These are phyloP conservation scores for Craterostigma plantagineum DNA, from an alignment of 257 asterid genomes.

Conservation along the genomic window DNA sequence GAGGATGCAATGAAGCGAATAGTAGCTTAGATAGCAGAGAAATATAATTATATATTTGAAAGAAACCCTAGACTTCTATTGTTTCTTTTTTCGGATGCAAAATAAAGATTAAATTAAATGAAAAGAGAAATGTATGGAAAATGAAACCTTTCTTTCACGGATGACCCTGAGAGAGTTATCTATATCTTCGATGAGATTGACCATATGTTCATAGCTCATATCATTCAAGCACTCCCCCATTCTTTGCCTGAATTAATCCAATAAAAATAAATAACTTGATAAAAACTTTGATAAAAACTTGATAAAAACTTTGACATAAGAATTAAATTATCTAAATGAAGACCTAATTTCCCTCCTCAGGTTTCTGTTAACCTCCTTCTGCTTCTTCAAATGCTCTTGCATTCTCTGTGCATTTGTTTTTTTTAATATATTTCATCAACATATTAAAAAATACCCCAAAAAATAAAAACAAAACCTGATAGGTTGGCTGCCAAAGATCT, in stretches of 20 bases:
- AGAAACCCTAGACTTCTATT: not conserved
- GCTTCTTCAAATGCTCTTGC: conserved; percentile 29
- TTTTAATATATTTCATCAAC: too few relatives aligned
- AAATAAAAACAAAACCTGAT: conserved; percentile 25
- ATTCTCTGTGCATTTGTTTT: conserved; percentile 18
- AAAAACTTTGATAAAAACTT: not conserved
- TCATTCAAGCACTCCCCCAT: conserved; percentile 21
- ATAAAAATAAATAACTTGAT: not conserved
- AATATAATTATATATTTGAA: too few relatives aligned
- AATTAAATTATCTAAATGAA: not conserved
- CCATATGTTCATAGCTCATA: conserved; percentile 14
- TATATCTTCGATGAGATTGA: conserved; percentile 14
- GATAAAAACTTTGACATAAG: not conserved
- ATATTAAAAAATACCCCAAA: not conserved
- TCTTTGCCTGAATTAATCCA: conserved; percentile 11
- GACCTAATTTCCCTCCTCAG: conserved; percentile 31
- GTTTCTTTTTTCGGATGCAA: too few relatives aligned
- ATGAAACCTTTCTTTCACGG: conserved; percentile 17
- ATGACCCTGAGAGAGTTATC: conserved; percentile 11
- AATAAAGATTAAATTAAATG: too few relatives aligned
- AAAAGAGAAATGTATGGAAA: too few relatives aligned
- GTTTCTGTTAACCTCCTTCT: conserved; percentile 21
- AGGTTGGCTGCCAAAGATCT: conserved; percentile 45
- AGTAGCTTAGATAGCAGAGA: not conserved
- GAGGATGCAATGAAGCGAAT: too few relatives aligned